These are phyloP conservation scores for Tremella mesenterica DNA, from an alignment of 768 basidiomycete genomes.

Conservation along the genomic window DNA sequence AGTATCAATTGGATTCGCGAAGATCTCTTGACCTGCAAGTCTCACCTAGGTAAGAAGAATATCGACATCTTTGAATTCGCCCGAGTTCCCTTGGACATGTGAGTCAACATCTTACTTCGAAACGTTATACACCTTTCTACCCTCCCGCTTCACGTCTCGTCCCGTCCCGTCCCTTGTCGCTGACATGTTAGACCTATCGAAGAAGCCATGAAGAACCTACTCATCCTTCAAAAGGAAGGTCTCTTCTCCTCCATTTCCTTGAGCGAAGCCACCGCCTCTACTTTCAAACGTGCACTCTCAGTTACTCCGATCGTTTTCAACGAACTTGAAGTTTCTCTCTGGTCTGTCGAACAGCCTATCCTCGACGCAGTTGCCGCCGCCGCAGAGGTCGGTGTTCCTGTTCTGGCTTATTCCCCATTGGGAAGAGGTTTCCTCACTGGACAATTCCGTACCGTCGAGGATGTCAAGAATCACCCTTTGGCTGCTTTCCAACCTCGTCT, in stretches of 20 bases:
- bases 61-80: constrained; percentile 52
- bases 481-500: constrained; percentile 40
- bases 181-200: constrained; percentile 46
- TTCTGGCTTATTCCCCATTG: constrained; percentile 48
- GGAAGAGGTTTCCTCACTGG: constrained; percentile 46
- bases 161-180: no score
- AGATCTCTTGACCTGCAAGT: not conserved
- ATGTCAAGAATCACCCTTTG: constrained; percentile 39
- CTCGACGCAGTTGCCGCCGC: constrained; percentile 26
- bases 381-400: constrained; percentile 47
- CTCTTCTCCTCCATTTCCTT: constrained; percentile 45
- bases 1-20: not conserved
- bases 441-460: constrained; percentile 14
- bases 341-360: constrained; percentile 35
- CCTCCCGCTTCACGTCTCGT: no score
- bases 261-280: constrained; percentile 34
- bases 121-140: no score
- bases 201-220: constrained; percentile 47
- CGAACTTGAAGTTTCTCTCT: constrained; percentile 47
- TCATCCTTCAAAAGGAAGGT: constrained; percentile 51
- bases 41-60: constrained; percentile 43
- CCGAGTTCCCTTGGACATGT: no score
- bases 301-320: constrained; percentile 53
- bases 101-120: no score
- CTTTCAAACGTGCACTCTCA: constrained; percentile 46